These are phyloP conservation scores for Malus sylvestris DNA, from an alignment of 306 rosid genomes.

Conservation along the genomic window DNA sequence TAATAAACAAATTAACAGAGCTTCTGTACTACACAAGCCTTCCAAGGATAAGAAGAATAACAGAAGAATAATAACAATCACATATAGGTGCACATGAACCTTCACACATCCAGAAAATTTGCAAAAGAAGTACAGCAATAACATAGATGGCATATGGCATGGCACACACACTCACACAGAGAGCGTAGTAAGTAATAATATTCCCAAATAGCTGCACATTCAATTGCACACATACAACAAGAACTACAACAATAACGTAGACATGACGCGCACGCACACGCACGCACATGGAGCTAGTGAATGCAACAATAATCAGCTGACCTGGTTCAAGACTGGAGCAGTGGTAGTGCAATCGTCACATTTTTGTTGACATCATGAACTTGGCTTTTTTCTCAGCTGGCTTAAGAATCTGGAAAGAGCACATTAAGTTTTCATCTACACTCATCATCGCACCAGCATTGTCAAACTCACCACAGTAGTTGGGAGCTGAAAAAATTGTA, in stretches of 20 bases:
- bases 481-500: conserved; percentile 84
- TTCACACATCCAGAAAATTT: neutral
- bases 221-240: neutral
- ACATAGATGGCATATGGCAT: neutral
- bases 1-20: neutral
- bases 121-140: neutral
- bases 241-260: neutral
- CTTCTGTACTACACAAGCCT: neutral
- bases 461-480: conserved; percentile 88
- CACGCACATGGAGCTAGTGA: neutral
- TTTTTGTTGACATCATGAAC: conserved; percentile 48
- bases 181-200: neutral
- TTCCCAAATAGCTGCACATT: neutral
- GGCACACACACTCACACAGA: neutral
- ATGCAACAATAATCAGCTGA: conserved; percentile 22
- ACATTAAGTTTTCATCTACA: conserved; percentile 79
- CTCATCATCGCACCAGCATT: conserved; percentile 98
- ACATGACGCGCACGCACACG: neutral
- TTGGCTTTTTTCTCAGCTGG: conserved; percentile 71
- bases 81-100: neutral
- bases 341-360: conserved; percentile 32
- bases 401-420: conserved; percentile 91
- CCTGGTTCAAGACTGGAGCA: conserved; percentile 37
- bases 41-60: neutral
- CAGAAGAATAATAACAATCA: neutral